phyloP scores from a whole-genome alignment of 805 yeast genomes.

The Saturnispora zaruensis region DNA sequence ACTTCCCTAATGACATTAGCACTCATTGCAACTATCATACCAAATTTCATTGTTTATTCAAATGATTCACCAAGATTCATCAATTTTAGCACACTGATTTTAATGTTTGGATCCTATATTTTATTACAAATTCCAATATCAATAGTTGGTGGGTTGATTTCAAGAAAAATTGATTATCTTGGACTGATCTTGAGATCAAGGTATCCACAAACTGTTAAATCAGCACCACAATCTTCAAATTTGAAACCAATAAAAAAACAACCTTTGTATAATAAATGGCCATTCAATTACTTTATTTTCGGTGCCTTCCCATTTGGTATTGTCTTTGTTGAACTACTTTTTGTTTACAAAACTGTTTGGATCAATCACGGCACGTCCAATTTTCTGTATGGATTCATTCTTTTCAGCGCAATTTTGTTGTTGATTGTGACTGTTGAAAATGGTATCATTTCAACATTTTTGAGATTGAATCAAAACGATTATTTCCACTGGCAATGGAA shows the following conservation, averaged over 20 bases:
- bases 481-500: constrained; percentile 79
- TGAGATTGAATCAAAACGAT: constrained; percentile 42
- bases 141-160: constrained; percentile 54
- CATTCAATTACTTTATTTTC: constrained; percentile 37
- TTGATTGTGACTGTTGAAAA: constrained; percentile 61
- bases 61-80: constrained; percentile 65
- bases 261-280: constrained; percentile 29
- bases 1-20: constrained; percentile 40
- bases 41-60: constrained; percentile 70
- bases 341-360: constrained; percentile 71
- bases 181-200: constrained; percentile 13
- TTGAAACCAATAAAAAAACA: constrained; percentile 14
- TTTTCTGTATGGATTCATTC: constrained; percentile 53
- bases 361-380: constrained; percentile 61
- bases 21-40: constrained; percentile 40
- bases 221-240: neutral
- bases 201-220: constrained; percentile 19
- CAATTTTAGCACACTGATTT: constrained; percentile 68
- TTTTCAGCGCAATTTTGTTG: constrained; percentile 50
- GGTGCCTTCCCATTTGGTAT: constrained; percentile 76
- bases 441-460: constrained; percentile 59
- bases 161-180: constrained; percentile 22
- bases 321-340: constrained; percentile 68
- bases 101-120: constrained; percentile 50
- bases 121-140: constrained; percentile 70